Base-by-base conservation (phyloP, 2,329 filamentous ascomycete genomes). In the Fusarium sp. region DNA sequence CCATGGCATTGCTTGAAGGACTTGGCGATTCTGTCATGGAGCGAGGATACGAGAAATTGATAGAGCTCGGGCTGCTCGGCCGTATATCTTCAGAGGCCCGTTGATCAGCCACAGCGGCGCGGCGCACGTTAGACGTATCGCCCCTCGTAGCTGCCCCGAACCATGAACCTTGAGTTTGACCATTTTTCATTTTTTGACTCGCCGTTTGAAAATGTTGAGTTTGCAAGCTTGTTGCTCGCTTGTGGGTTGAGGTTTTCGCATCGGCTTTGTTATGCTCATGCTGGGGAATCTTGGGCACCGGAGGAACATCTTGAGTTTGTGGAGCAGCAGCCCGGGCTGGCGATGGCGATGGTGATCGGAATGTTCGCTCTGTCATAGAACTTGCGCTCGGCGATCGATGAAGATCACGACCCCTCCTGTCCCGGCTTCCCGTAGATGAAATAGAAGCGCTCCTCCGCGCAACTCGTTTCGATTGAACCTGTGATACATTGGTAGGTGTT, bases 331-430 rank as follows among this genome's bases (percentile, higher is more conserved):
- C 84, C 84, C 76, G 78, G 84, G 64, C 78, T 23, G 75, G 93
- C 6, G 91, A 97, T 6, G 90, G 89, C 15, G 91, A 97, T 6
- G 90, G 89, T 18, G 91, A 92, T 71, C 94, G 89, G 79, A 98
- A 97, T 2, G 93, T 94, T 60, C 95, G 89, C 77, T 95, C 92
- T 29, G 89, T 91, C 94, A 98, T 97, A 49, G 94, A 97, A 23
- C 89, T 87, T 28, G 87, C 87, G 80, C 94, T 97, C 57, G 84
- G 86, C 37, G 86, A 84, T 74, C 93, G 85, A 66, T 90, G 85
- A 64, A 94, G 81, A 53, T 83, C 82, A 69, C 80, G 71, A 70
- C 81, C 78, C 62, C 81, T 76, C 44, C 80, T 72, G 38, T 81
- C 80, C 48, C 79, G 81, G 68, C 86, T 88, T 35, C 84, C 85